phyloP scores from a whole-genome alignment of 208 protist genomes.

The Entamoeba histolytica region DNA sequence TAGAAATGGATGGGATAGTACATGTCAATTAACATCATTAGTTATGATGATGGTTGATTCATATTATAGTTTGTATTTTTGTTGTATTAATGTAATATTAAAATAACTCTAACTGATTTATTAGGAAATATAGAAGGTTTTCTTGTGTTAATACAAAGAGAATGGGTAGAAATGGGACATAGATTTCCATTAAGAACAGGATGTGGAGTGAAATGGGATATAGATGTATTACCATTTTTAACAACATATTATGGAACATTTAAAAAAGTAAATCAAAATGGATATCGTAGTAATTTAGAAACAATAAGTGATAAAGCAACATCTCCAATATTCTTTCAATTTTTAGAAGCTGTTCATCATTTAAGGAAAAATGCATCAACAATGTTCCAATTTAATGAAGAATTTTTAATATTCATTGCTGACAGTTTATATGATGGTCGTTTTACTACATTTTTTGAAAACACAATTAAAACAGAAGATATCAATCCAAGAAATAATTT shows the following conservation, averaged over 20 bases:
- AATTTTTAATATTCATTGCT: background rate
- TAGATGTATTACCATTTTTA: background rate
- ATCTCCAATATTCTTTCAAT: background rate
- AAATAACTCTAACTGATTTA: background rate
- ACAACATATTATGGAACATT: background rate
- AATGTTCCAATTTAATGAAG: background rate
- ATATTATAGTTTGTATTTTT: constrained; percentile 42
- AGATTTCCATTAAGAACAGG: constrained; percentile 44
- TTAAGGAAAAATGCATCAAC: background rate
- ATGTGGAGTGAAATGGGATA: background rate
- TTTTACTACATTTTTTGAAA: background rate
- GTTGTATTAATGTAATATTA: background rate
- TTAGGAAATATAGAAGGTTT: constrained; percentile 51
- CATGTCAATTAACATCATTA: constrained; percentile 54
- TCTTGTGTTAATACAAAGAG: constrained; percentile 60
- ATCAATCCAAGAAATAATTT: background rate
- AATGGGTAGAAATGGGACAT: constrained; percentile 75
- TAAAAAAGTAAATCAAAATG: background rate
- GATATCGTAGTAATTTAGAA: background rate
- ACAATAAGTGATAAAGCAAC: background rate
- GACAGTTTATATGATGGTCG: background rate
- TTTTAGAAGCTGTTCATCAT: background rate
- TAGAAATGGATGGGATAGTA: constrained; percentile 78
- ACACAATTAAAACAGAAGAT: background rate
- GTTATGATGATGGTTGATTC: constrained; percentile 64